Conservation (phyloP, 768 basidiomycete species). For the Sporobolomyces pararoseus region DNA sequence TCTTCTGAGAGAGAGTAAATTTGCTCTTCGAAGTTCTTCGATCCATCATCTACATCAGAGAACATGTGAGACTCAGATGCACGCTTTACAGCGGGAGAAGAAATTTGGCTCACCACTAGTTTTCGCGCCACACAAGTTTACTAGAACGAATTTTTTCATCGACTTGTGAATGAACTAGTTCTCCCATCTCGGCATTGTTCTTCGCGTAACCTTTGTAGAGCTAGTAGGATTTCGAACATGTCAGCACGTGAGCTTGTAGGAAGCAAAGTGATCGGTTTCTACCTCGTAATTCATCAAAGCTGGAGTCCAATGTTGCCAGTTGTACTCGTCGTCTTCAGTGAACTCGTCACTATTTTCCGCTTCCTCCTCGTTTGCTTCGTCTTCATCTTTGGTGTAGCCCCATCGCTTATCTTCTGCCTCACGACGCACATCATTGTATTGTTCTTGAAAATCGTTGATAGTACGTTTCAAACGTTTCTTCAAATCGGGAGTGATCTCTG, state of each 20-base stretch:
- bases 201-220: background rate
- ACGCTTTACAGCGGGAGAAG: background rate
- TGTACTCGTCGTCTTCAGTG: background rate
- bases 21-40: background rate
- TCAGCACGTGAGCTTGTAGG: too few relatives aligned
- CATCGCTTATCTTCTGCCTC: too few relatives aligned
- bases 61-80: background rate
- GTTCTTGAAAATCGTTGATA: background rate
- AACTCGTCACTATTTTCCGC: too few relatives aligned
- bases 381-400: too few relatives aligned
- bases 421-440: background rate
- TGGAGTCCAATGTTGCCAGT: background rate
- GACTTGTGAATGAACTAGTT: background rate
- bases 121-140: background rate
- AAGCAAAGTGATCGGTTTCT: background rate
- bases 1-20: background rate
- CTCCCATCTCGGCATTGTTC: background rate
- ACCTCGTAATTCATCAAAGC: background rate
- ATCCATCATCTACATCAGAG: background rate
- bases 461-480: background rate
- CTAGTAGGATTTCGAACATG: background rate
- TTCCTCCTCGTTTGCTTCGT: too few relatives aligned
- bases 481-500: background rate
- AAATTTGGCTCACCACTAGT: background rate
- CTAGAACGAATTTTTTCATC: background rate